These are phyloP conservation scores for Quercus cerris DNA, from an alignment of 306 rosid genomes.

Conservation along the genomic window DNA sequence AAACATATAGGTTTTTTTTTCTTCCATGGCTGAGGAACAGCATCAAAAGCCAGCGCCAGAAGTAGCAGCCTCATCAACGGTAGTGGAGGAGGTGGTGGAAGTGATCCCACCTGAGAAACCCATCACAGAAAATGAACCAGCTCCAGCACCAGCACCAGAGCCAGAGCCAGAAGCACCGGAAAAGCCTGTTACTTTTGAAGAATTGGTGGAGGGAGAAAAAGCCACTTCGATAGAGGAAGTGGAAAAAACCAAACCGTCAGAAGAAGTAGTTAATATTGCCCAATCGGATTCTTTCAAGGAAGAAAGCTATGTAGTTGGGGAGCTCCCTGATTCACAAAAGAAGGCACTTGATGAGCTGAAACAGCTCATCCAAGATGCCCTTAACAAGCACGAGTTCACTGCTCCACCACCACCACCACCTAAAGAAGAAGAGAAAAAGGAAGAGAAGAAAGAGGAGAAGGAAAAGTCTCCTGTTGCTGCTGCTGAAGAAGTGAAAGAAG, in stretches of 20 bases:
- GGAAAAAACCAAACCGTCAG: constrained; percentile 25
- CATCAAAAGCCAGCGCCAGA: constrained; percentile 49
- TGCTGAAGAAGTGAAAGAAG: not conserved
- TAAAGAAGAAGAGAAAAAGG: constrained; percentile 41
- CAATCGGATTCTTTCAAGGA: constrained; percentile 94
- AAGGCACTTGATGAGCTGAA: constrained; percentile 82
- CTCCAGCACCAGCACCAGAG: constrained; percentile 6
- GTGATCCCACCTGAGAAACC: constrained; percentile 15
- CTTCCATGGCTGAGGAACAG: constrained; percentile 65
- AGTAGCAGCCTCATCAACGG: constrained; percentile 22
- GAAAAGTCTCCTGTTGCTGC: not conserved
- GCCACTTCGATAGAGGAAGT: constrained; percentile 6
- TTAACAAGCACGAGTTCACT: constrained; percentile 64
- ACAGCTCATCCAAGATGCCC: constrained; percentile 64
- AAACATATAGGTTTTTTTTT: not conserved
- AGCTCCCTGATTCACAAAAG: constrained; percentile 77
- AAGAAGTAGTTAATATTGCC: constrained; percentile 32
- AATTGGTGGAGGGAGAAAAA: constrained; percentile 20
- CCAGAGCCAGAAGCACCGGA: constrained; percentile 18
- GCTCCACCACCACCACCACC: constrained; percentile 36
- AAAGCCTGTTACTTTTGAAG: constrained; percentile 12
- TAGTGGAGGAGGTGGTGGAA: constrained; percentile 30
- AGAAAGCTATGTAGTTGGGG: constrained; percentile 71
- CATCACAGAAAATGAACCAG: constrained; percentile 1
- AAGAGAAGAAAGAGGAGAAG: constrained; percentile 18